Evolutionary conservation across 2,329 filamentous ascomycete species (phyloP).

Genomic region (Anthostomella pinea): DNA sequence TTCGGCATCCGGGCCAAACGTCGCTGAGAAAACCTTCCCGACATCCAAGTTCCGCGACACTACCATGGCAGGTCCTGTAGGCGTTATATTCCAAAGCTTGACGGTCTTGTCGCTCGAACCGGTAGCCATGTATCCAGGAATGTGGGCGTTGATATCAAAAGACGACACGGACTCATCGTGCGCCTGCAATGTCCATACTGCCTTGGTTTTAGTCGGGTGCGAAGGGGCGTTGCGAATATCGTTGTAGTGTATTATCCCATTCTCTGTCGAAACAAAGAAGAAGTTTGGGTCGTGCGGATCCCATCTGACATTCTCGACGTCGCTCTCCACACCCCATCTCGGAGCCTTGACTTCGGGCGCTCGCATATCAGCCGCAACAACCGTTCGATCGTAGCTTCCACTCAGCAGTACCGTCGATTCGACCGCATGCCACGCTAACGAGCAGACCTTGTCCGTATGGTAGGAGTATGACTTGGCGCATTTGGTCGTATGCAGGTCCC

Average conservation of each 20-base stretch:
- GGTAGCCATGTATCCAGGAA: slow-evolving; percentile 91
- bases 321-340: slow-evolving; percentile 90
- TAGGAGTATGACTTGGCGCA: slow-evolving; percentile 95
- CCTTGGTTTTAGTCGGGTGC: slow-evolving; percentile 71
- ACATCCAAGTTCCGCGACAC: slow-evolving; percentile 89
- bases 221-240: slow-evolving; percentile 76
- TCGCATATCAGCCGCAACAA: slow-evolving; percentile 95
- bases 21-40: slow-evolving; percentile 88
- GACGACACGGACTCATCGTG: slow-evolving; percentile 90
- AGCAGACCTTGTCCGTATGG: slow-evolving; percentile 97
- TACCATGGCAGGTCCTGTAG: slow-evolving; percentile 82
- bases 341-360: slow-evolving; percentile 79
- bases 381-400: slow-evolving; percentile 91
- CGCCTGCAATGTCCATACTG: slow-evolving; percentile 92
- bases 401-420: slow-evolving; percentile 87
- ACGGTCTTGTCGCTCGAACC: slow-evolving; percentile 93
- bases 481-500: slow-evolving; percentile 89
- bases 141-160: slow-evolving; percentile 85
- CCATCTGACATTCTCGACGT: slow-evolving; percentile 91
- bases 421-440: slow-evolving; percentile 85
- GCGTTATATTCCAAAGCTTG: slow-evolving; percentile 91
- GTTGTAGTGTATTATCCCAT: slow-evolving; percentile 87
- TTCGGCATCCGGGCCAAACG: slow-evolving; percentile 85
- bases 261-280: slow-evolving; percentile 95
- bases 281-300: slow-evolving; percentile 88